Evolutionary conservation across 2,329 filamentous ascomycete species (phyloP), one percentile per base, ranked within the genome.

Genomic region (Pseudohalonectria lignicola): DNA sequence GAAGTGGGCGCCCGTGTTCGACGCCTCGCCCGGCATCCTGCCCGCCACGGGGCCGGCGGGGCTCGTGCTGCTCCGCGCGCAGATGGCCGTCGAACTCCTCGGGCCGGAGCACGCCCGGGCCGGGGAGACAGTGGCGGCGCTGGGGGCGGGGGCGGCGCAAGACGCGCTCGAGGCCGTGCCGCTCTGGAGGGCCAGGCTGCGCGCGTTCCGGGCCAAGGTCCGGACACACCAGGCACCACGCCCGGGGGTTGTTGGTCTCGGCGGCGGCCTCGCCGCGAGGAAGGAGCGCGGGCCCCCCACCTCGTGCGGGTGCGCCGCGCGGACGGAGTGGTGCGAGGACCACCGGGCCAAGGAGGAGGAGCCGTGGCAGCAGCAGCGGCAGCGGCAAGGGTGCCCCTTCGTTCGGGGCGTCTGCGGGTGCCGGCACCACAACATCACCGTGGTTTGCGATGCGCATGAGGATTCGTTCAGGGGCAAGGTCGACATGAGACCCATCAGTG

Each of bases 31-130:
- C 13, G 13, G 12, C 21, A n/a, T n/a, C n/a, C 34, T 36, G 23
- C 26, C 34, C n/a, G 19, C 16, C 13, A 30, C 25, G n/a, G 21
- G 34, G 23, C 34, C 29, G 23, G 34, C 34, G 34, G 34, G 34
- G 7, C 34, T 36, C 5, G 17, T 15, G 16, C 23, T 36, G 23
- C 34, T 51, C 40, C 46, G 46, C 45, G 50, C 41, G 31, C 31
- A 34, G 31, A 19, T 34, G 16, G 31, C 31, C 10, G 13, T 34
- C 19, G 31, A 34, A 4, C 15, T 19, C 13, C 31, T 34, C 17
- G 31, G 31, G 13, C 16, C 16, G 11, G 31, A 34, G 11, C 10
- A 9, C 10, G 9, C 8, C 6, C 10, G 21, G 31, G 21, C 31
- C 17, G 18, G 12, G 18, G 19, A 3, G 11, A 19, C 31, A 13